phyloP scores from a whole-genome alignment of 78 protist species.

The Tieghemostelium lacteum region DNA sequence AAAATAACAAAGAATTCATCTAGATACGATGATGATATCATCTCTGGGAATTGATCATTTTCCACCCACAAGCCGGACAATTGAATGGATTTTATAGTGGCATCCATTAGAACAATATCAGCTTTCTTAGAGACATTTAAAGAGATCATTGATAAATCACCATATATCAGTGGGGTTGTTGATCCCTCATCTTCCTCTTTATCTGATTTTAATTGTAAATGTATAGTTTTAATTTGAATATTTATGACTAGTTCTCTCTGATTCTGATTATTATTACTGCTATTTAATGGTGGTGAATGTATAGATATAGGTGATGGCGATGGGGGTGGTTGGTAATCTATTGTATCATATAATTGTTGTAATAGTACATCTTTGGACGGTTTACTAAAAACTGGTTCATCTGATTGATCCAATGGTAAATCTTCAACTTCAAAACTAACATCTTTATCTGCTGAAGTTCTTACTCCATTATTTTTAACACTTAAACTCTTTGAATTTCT shows the following conservation, averaged over 20 bases:
- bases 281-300: not conserved
- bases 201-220: conserved; percentile 24
- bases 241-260: conserved; percentile 31
- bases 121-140: conserved; percentile 9
- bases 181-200: conserved; percentile 38
- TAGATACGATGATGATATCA: conserved; percentile 39
- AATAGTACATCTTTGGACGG: conserved; percentile 18
- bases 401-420: not conserved
- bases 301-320: conserved; percentile 3
- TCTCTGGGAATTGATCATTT: conserved; percentile 73
- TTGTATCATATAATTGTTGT: conserved; percentile 39
- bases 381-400: not conserved
- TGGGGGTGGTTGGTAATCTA: conserved; percentile 3
- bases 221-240: conserved; percentile 49
- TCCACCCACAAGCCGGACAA: conserved; percentile 76
- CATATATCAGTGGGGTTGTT: conserved; percentile 70
- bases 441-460: not conserved
- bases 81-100: conserved; percentile 24
- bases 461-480: not conserved
- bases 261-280: not conserved
- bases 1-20: conserved; percentile 12
- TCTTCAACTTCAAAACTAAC: not conserved
- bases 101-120: not conserved
- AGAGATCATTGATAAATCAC: conserved; percentile 35
- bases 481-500: not conserved